phyloP scores from a whole-genome alignment of 192 early-diverging fungal species.

The Rhizophagus clarus region DNA sequence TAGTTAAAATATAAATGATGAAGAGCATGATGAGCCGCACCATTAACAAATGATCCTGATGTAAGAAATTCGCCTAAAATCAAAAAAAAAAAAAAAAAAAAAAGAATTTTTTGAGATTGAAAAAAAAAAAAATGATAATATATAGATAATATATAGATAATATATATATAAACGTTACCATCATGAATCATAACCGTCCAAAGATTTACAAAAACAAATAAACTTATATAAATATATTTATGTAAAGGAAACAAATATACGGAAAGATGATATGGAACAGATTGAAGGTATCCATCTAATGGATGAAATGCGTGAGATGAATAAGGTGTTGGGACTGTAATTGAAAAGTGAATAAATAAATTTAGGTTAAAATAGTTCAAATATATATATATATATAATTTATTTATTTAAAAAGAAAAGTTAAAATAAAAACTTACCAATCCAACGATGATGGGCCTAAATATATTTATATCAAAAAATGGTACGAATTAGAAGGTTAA shows the following conservation, averaged over 20 bases:
- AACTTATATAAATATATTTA: conserved; percentile 82
- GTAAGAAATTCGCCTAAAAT: conserved; percentile 69
- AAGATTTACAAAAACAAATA: conserved; percentile 88
- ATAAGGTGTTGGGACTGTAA: conserved; percentile 89
- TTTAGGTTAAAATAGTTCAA: not conserved
- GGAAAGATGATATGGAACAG: conserved; percentile 92
- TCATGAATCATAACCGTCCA: conserved; percentile 99
- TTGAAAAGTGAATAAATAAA: conserved; percentile 52
- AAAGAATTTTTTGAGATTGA: not conserved
- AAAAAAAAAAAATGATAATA: not conserved
- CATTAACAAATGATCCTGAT: conserved; percentile 72
- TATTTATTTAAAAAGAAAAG: not conserved
- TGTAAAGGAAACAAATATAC: conserved; percentile 92
- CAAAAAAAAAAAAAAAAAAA: conserved; percentile 22
- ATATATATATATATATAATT: no score
- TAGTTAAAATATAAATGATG: conserved; percentile 99
- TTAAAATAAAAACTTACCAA: conserved; percentile 6
- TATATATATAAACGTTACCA: conserved; percentile 48
- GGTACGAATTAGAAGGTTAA: not conserved
- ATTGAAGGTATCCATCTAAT: conserved; percentile 93
- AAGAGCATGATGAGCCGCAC: conserved; percentile 94
- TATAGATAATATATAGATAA: not conserved
- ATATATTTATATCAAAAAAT: not conserved
- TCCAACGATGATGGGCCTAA: conserved; percentile 33
- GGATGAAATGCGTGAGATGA: conserved; percentile 96